phyloP scores from a whole-genome alignment of 257 asterid genomes.

The Solanum neorickii region DNA sequence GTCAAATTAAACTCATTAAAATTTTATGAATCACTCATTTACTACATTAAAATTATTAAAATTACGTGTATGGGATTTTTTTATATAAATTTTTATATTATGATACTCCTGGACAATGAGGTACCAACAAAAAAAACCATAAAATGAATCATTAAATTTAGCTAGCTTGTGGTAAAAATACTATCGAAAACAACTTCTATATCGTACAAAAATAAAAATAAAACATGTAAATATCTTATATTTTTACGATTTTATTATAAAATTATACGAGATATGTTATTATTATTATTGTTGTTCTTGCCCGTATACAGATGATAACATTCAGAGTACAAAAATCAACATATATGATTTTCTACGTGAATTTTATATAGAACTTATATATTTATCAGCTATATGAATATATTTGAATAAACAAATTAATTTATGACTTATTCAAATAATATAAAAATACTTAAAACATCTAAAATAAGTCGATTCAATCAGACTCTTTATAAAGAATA shows the following conservation, averaged over 20 bases:
- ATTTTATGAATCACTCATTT: neutral
- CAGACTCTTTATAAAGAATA: neutral
- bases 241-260: fast-evolving
- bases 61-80: neutral
- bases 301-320: neutral
- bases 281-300: neutral
- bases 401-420: neutral
- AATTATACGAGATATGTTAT: neutral
- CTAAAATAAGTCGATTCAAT: neutral
- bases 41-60: neutral
- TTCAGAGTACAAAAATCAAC: neutral
- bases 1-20: neutral
- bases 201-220: neutral
- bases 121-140: neutral
- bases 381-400: neutral
- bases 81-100: neutral
- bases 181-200: fast-evolving
- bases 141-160: neutral
- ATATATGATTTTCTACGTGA: neutral
- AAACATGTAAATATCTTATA: neutral
- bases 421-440: neutral
- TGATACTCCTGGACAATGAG: neutral
- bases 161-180: neutral
- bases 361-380: too few species aligned
- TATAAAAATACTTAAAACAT: neutral